Base-by-base conservation (phyloP, 768 basidiomycete species). In the Lactarius hengduanensis region DNA sequence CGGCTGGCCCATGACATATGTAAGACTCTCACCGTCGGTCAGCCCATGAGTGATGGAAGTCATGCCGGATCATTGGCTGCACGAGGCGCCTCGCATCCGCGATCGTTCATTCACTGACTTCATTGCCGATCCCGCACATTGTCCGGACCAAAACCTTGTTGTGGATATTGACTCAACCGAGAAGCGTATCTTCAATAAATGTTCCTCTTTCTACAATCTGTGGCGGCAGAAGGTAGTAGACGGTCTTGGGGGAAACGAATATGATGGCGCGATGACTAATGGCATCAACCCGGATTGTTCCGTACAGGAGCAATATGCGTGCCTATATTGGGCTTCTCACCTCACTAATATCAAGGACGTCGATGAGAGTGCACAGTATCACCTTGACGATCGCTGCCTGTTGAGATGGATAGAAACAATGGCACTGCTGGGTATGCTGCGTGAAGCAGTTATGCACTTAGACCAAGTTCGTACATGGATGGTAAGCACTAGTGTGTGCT, bases 241-340 rank as follows among this genome's bases (percentile, higher is more conserved):
- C 47, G 4, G 6, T 13, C 2, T 5, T 22, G 9, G 11, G 10
- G 10, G 3, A 47, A 10, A 4, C 1, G 10, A 1, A 45, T 0
- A 45, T 15, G 38, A 15, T 9, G 7, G 18, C 8, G 30, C 4
- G 30, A 30, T 4, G 3, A 30, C 30, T 4, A 4, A 0, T 11
- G 0, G 0, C 10, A 50, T 4, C 6, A 4, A 9, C 11, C 4
- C n/a, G 22, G 10, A 0, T 4, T 20, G 4, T 50, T 22, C 10
- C 4, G 4, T 4, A 13, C n/a, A 50, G 47, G 47, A 22, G 10
- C 9, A n/a, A 50, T 50, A 50, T 13, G 47, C 11, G 11, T 50
- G n/a, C 47, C 47, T 50, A 11, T 50, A 50, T 50, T 50, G 47
- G 47, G 47, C 11, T 22, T 50, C 47, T 50, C 47, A 22, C 22